phyloP scores from a whole-genome alignment of 495 filamentous ascomycete genomes.

The Lophiotrema nucula region DNA sequence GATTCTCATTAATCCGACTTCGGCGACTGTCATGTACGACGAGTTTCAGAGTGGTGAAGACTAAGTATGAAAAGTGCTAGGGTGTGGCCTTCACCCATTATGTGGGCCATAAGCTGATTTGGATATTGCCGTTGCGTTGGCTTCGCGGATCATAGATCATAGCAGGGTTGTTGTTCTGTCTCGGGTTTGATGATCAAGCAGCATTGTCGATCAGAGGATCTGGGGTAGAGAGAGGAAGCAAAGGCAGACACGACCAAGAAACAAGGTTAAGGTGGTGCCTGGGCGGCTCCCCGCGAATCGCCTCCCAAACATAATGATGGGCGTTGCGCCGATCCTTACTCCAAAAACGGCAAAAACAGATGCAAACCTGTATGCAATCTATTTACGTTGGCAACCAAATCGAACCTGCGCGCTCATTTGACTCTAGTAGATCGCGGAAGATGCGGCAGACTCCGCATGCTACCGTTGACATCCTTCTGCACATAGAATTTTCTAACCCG shows the following conservation, averaged over 20 bases:
- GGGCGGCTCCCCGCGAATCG: slow-evolving; percentile 16
- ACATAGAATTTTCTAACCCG: slow-evolving; percentile 7
- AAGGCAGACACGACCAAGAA: neutral
- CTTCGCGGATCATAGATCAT: slow-evolving; percentile 13
- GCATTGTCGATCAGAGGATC: slow-evolving; percentile 17
- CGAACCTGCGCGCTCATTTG: neutral
- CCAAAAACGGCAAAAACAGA: slow-evolving; percentile 9
- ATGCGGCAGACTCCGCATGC: slow-evolving; percentile 8
- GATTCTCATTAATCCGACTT: slow-evolving; percentile 5
- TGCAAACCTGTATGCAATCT: slow-evolving; percentile 1
- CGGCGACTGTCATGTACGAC: no score
- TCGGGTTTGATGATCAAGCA: slow-evolving; percentile 13
- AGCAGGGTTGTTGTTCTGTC: slow-evolving; percentile 6
- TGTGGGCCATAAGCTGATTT: neutral
- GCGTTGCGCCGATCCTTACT: slow-evolving; percentile 20
- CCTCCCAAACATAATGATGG: slow-evolving; percentile 1
- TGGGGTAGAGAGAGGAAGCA: neutral
- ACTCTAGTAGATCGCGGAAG: slow-evolving; percentile 3
- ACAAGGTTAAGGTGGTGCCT: slow-evolving; percentile 15
- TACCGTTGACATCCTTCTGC: neutral
- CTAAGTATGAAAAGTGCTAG: neutral
- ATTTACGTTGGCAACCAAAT: slow-evolving; percentile 7
- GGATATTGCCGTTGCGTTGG: slow-evolving; percentile 17
- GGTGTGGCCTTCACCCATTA: neutral
- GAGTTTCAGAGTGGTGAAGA: no score